Evolutionary conservation across 1,139 yeast genomes (phyloP), one percentile per base, ranked within the genome.

Genomic region (Debaryomyces subglobosus): DNA sequence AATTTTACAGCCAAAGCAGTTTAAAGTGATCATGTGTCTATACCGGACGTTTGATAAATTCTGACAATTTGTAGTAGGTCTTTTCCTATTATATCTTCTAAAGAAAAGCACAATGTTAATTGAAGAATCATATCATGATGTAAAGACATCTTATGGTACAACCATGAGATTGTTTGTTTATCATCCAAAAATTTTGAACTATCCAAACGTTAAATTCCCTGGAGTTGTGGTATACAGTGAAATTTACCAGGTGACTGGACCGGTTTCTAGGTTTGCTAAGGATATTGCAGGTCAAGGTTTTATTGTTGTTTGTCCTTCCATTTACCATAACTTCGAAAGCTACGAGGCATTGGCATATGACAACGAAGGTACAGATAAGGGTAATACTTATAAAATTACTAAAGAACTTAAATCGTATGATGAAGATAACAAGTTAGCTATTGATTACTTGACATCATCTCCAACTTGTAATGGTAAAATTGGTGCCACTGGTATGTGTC

Each of bases 401-500:
- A 88, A 88, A 64, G 88, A 87, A 30, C 63, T 88, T 53, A 78
- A 72, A 53, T 84, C 91, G 2, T 88, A 88, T 61, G 96, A 88
- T 58, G 95, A 87, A 62, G 96, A 88, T 64, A 82, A 79, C 59
- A 73, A 68, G 43, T 68, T 87, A 52, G 76, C 89, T 23, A 74
- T 87, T 57, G 90, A 86, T 59, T 82, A 85, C 58, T 73, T 88
- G 53, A 64, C 66, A 46, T 61, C 77, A 2, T 71, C 87, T 53
- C 72, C 78, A 2, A 85, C 89, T 3, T 87, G 89, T 63, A 85
- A 81, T 54, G 94, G 94, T 39, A 80, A 77, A 52, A 78, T 86
- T 55, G 96, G 95, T 25, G 86, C 92, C 45, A 86, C 94, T 2
- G 96, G 96, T 21, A 88, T 88, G 92, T 88, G 96, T 63, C 79